phyloP scores from a whole-genome alignment of 1,284 basidiomycete genomes.

The Anthracocystis setariae region DNA sequence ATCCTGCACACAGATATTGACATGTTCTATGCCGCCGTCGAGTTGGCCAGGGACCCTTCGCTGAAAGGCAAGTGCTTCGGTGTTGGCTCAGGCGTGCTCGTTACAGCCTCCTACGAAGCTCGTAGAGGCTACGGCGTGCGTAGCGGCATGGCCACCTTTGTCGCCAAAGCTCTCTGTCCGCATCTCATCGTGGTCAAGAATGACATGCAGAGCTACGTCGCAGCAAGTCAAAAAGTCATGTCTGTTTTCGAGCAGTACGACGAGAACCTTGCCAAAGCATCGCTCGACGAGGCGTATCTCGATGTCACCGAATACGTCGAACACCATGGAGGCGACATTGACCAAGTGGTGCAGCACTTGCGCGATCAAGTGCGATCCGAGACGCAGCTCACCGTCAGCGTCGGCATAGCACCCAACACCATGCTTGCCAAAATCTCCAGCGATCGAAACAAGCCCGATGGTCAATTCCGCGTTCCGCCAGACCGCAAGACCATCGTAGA shows the following conservation, averaged over 20 bases:
- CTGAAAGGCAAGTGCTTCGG: conserved; percentile 73
- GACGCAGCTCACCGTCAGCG: conserved; percentile 83
- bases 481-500: conserved; percentile 51
- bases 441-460: conserved; percentile 73
- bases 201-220: conserved; percentile 66
- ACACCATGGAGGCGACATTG: conserved; percentile 75
- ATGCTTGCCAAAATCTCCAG: conserved; percentile 85
- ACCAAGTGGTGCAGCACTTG: conserved; percentile 76
- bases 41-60: conserved; percentile 79
- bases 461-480: conserved; percentile 55
- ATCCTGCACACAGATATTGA: conserved; percentile 80
- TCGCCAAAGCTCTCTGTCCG: conserved; percentile 92
- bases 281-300: conserved; percentile 83
- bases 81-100: conserved; percentile 62
- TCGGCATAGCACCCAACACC: conserved; percentile 73
- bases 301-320: conserved; percentile 80
- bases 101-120: conserved; percentile 64
- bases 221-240: conserved; percentile 66
- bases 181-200: conserved; percentile 79
- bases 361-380: conserved; percentile 47
- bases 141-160: conserved; percentile 75
- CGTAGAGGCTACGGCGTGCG: conserved; percentile 76
- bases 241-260: conserved; percentile 79
- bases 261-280: conserved; percentile 79
- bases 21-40: conserved; percentile 68